Evolutionary conservation across 2,329 filamentous ascomycete genomes (phyloP), one percentile per base, ranked within the genome.

Genomic region (Calonectria pseudoturangicola): DNA sequence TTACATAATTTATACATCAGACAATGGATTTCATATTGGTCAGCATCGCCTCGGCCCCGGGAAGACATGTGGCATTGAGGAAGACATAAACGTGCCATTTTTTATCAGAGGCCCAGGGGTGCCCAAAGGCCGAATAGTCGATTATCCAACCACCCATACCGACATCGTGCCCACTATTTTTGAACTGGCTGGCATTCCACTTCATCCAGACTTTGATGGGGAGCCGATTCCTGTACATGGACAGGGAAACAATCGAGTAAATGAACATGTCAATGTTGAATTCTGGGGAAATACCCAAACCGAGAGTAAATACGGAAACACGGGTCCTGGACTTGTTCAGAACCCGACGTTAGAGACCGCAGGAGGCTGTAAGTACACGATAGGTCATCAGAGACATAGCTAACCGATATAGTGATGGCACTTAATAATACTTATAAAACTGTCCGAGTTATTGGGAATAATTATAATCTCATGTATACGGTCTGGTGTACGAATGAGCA

Each of bases 401-500:
- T 33, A 33, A 33, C 30, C 4, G 9, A 33, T 33, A 5, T 25
- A 48, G 45, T 48, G 12, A 48, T 25, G 5, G 45, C 45, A 12
- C 45, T n/a, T 6, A 48, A 48, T 12, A 48, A 48, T n/a, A 48
- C 45, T 3, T 48, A 48, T 4, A 48, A 48, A 10, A 27, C n/a
- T 25, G n/a, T 48, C 10, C 18, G 45, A 48, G 45, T 48, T n/a
- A 48, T 48, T 25, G 45, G 45, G 21, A n/a, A 48, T 25, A n/a
- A n/a, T 10, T 48, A 48, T 25, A 48, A 48, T 48, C 45, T 48
- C 6, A 48, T 48, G 45, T 48, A 48, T 25, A 48, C 45, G n/a
- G 45, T 48, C 21, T 48, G 45, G 45, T 48, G 45, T n/a, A 48
- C 45, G 10, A 48, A 48, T 25, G 45, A 48, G 45, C 45, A 48